These are phyloP conservation scores for Cyberlindnera mrakii DNA, from an alignment of 805 yeast species.

Conservation along the genomic window DNA sequence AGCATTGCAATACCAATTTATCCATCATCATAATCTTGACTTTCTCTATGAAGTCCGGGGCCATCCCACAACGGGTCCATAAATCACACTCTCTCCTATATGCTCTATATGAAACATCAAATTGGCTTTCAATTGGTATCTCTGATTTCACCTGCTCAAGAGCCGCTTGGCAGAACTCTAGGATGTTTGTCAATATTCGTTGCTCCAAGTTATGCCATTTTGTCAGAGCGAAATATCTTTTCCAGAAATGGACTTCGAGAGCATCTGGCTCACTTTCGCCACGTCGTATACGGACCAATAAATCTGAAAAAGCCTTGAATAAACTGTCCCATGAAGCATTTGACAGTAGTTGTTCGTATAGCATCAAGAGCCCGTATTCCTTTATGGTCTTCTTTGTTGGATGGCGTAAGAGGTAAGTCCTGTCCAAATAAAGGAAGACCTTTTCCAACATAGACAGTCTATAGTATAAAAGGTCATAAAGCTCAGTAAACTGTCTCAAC, in stretches of 20 bases:
- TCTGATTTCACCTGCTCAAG: slow-evolving; percentile 2
- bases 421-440: slow-evolving; percentile 18
- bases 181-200: neutral
- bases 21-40: slow-evolving; percentile 1
- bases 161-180: slow-evolving; percentile 3
- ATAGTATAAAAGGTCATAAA: slow-evolving; percentile 4
- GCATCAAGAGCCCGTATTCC: slow-evolving; percentile 6
- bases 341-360: slow-evolving; percentile 7
- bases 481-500: slow-evolving; percentile 3
- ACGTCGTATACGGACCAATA: slow-evolving; percentile 4
- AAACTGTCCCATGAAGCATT: slow-evolving; percentile 5
- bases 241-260: slow-evolving; percentile 4
- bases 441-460: slow-evolving; percentile 9
- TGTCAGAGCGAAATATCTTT: slow-evolving; percentile 1
- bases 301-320: slow-evolving; percentile 1
- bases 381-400: slow-evolving; percentile 17
- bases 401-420: slow-evolving; percentile 22
- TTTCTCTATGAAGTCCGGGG: neutral
- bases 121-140: neutral
- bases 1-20: slow-evolving; percentile 7
- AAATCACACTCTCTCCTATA: slow-evolving; percentile 8
- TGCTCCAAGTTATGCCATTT: slow-evolving; percentile 5
- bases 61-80: slow-evolving; percentile 8
- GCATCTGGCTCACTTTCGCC: neutral
- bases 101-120: slow-evolving; percentile 3